Evolutionary conservation across 176 grass and related monocot genomes (phyloP), one percentile per base, ranked within the genome.

Genomic region (Elaeis guineensis): DNA sequence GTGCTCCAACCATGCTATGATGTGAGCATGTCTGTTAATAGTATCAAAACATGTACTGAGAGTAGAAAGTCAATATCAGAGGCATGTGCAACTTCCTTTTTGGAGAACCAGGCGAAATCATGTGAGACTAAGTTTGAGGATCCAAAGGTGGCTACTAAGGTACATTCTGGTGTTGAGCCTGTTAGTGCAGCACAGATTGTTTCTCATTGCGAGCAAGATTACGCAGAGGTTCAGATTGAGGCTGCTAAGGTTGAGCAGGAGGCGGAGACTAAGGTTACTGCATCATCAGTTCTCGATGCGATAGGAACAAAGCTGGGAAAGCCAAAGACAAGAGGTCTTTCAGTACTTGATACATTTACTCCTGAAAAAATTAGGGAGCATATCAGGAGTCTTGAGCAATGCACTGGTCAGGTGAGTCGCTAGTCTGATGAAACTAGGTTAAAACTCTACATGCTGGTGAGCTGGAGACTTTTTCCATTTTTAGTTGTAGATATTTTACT

Each of bases 331-430:
- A 55, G 65, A 79, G 66, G 73, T 50, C 78, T 67, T 85, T 92
- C 87, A n/a, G 55, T 92, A 71, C 81, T 97, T 64, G 86, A 97
- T 80, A 60, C 84, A 56, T 85, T 92, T 57, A 89, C 79, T 77
- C 44, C 70, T 3, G 59, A 85, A 49, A 72, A 80, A 59, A 63
- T 97, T 69, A 80, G 69, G 62, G 65, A 85, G 73, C 93, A 97
- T 66, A 63, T 97, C 59, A 78, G 55, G 55, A 97, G 81, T 79
- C 71, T 97, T 51, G 80, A 80, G 49, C 72, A 88, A 39, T 69
- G 67, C 64, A 67, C 28, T 60, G 71, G 39, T 66, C 67, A 48
- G 76, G 87, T 97, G 51, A 70, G 79, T 78, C 11, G 49, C 62
- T 21, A 74, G 51, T 66, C 29, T 52, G 63, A 21, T 56, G 21